These are phyloP conservation scores for Pelargonium fulgidum DNA, from an alignment of 441 rosid species.

Conservation along the genomic window DNA sequence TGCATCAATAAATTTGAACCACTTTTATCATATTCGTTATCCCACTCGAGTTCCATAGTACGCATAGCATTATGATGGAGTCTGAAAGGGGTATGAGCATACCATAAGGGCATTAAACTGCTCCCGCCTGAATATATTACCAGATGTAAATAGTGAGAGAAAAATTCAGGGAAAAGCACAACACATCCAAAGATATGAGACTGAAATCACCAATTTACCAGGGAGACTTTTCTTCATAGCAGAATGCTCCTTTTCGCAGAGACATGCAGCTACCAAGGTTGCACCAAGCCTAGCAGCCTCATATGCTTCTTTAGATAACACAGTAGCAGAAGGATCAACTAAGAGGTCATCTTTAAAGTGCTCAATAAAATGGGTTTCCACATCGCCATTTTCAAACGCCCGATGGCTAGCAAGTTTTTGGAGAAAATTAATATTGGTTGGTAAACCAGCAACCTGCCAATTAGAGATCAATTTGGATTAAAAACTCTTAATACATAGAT, in stretches of 20 bases:
- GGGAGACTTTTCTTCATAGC: conserved; percentile 32
- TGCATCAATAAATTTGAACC: conserved; percentile 40
- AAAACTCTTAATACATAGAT: neutral
- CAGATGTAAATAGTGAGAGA: conserved; percentile 21
- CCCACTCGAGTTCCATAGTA: conserved; percentile 70
- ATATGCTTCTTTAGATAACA: conserved; percentile 39
- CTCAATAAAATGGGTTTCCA: conserved; percentile 96
- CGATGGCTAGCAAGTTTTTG: conserved; percentile 67
- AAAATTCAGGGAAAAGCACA: conserved; percentile 11
- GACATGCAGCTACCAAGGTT: conserved; percentile 63
- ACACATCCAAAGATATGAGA: conserved; percentile 20
- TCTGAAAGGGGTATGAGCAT: conserved; percentile 72
- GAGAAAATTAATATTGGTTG: conserved; percentile 79
- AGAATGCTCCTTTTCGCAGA: conserved; percentile 50
- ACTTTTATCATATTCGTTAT: conserved; percentile 43
- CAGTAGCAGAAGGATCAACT: conserved; percentile 46
- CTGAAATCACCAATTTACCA: conserved; percentile 43
- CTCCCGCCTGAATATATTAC: conserved; percentile 40
- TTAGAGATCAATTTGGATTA: conserved; percentile 7
- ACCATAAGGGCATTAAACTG: conserved; percentile 56
- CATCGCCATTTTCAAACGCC: conserved; percentile 69
- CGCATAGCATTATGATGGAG: conserved; percentile 61
- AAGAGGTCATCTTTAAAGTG: conserved; percentile 69
- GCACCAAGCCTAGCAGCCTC: conserved; percentile 49
- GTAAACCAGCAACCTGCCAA: conserved; percentile 90